These are phyloP conservation scores for Lasiodiplodia sp. DNA, from an alignment of 2,329 filamentous ascomycete species.

Conservation along the genomic window DNA sequence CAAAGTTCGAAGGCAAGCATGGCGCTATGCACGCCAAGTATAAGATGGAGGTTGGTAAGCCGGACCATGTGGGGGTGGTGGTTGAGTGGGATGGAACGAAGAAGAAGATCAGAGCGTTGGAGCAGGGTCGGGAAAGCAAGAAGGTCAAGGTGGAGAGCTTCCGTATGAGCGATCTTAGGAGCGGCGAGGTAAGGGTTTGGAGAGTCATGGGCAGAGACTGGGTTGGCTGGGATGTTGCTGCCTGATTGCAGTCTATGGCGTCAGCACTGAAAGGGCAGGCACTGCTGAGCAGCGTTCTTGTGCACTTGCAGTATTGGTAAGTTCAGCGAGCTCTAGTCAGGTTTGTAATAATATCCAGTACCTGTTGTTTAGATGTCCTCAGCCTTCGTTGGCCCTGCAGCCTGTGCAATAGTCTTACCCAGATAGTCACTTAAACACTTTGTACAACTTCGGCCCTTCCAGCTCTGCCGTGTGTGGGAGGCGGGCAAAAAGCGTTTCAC, in stretches of 20 bases:
- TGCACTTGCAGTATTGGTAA: constrained; percentile 13
- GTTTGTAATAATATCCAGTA: constrained; percentile 24
- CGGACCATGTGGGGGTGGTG: constrained; percentile 86
- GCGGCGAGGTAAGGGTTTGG: constrained; percentile 97
- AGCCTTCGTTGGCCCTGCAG: constrained; percentile 1
- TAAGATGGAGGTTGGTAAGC: constrained; percentile 83
- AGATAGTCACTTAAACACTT: background rate
- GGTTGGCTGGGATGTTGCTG: constrained; percentile 76
- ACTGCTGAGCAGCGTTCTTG: constrained; percentile 6
- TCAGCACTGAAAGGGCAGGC: background rate
- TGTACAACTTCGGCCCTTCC: background rate
- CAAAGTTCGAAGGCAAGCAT: constrained; percentile 93
- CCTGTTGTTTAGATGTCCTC: background rate
- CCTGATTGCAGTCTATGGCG: background rate
- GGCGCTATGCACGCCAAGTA: constrained; percentile 97
- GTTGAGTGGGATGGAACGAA: constrained; percentile 98
- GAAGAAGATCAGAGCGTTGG: constrained; percentile 95
- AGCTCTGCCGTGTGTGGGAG: background rate
- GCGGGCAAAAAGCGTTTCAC: background rate
- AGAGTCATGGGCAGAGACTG: constrained; percentile 89
- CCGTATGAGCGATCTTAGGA: constrained; percentile 87
- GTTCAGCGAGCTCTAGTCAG: constrained; percentile 15
- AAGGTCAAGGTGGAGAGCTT: constrained; percentile 96
- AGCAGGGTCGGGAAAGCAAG: constrained; percentile 90
- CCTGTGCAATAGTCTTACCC: background rate